These are phyloP conservation scores for Capsicum rhomboideum DNA, from an alignment of 257 asterid genomes.

Conservation along the genomic window DNA sequence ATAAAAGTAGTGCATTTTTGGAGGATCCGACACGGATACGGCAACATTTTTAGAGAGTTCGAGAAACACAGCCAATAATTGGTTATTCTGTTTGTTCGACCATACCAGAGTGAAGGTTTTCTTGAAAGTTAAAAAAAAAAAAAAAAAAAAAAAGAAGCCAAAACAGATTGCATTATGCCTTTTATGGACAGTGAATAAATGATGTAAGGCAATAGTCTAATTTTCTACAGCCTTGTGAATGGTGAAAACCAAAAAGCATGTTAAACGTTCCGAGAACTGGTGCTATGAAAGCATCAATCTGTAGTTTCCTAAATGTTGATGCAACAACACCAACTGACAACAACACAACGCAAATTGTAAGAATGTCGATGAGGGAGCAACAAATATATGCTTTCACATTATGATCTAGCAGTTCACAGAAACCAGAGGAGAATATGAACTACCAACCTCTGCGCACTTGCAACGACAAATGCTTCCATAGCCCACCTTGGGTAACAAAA, in stretches of 20 bases:
- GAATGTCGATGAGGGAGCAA: neutral
- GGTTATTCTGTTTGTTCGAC: neutral
- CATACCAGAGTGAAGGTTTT: neutral
- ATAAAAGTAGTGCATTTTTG: too few relatives aligned
- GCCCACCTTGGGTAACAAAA: conserved; percentile 95
- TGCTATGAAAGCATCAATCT: neutral
- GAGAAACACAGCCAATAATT: neutral
- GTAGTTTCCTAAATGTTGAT: neutral
- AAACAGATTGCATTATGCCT: neutral
- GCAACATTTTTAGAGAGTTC: neutral
- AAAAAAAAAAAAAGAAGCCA: neutral
- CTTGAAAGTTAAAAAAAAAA: neutral
- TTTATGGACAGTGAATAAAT: neutral
- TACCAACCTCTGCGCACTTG: conserved; percentile 86
- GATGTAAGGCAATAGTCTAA: neutral
- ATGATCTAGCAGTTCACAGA: neutral
- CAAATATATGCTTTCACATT: neutral
- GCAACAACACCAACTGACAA: neutral
- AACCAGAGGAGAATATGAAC: neutral
- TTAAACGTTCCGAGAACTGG: neutral
- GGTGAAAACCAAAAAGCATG: neutral
- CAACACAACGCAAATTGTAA: neutral
- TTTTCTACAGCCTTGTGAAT: neutral
- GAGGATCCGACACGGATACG: too few relatives aligned
- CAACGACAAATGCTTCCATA: conserved; percentile 70